Evolutionary conservation across 345 rosid genomes (phyloP).

Genomic region (Dipteronia dyeriana): DNA sequence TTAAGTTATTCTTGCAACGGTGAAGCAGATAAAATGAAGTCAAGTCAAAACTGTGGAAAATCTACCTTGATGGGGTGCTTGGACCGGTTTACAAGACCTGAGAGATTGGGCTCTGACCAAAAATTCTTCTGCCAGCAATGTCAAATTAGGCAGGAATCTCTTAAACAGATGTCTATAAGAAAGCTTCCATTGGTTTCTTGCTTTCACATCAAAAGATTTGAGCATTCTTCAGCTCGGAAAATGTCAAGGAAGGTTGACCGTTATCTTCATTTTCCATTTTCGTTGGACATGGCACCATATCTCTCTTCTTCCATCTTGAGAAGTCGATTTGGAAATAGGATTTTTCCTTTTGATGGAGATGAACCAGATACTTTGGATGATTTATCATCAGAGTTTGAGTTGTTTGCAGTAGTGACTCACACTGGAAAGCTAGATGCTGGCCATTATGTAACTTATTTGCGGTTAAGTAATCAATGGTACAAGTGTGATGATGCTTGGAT

Average conservation of each 20-base stretch:
- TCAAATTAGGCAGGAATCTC: constrained; percentile 66
- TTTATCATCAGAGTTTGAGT: constrained; percentile 55
- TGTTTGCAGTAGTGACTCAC: constrained; percentile 73
- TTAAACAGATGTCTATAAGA: constrained; percentile 72
- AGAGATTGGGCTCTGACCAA: constrained; percentile 69
- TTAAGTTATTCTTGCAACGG: constrained; percentile 47
- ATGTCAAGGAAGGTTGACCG: constrained; percentile 71
- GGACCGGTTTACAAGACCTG: constrained; percentile 63
- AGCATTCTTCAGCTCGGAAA: constrained; percentile 54
- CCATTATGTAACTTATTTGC: constrained; percentile 60
- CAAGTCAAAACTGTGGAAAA: constrained; percentile 38
- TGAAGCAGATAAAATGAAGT: constrained; percentile 40
- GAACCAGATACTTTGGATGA: constrained; percentile 49
- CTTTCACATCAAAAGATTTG: constrained; percentile 70
- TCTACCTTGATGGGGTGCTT: constrained; percentile 63
- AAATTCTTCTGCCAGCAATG: constrained; percentile 75
- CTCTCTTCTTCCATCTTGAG: constrained; percentile 67
- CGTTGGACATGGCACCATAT: constrained; percentile 61
- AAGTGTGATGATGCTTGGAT: constrained; percentile 77
- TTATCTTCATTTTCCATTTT: constrained; percentile 60
- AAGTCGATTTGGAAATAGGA: constrained; percentile 56
- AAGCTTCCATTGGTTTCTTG: constrained; percentile 71
- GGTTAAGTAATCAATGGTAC: constrained; percentile 64
- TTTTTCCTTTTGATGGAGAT: constrained; percentile 56
- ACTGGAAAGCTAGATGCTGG: constrained; percentile 60